Base-by-base conservation (phyloP, 208 protist genomes). In the Trypanosoma brucei region DNA sequence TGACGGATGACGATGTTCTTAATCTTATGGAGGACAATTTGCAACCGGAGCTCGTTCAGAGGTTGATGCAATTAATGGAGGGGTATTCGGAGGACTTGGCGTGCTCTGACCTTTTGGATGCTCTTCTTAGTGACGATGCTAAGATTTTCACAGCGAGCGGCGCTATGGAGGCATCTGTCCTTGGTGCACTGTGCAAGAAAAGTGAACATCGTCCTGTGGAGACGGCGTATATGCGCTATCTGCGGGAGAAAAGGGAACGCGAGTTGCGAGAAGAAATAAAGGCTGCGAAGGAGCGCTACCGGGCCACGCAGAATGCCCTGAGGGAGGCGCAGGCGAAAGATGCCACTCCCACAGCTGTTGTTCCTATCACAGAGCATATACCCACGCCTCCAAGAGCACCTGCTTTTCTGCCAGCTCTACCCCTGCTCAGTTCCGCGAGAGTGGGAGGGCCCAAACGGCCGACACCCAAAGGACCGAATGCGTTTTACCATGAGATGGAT, bases 171-270 rank as follows among this genome's bases (percentile, higher is more conserved):
- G 58, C 4, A 30, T 45, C 50, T 42, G 53, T 94, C 35, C 72
- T 94, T 11, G 81, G 73, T 13, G 77, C 83, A 58, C 56, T 89
- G 9, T 72, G 83, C 36, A 54, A 38, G 2, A 70, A 71, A 51
- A 55, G 13, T 6, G 2, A 1, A 34, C 59, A 42, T 5, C 33
- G 53, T 33, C 51, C 51, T n/a, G 46, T 49, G n/a, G 66, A 72
- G 33, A 72, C 66, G 3, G 62, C 60, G 34, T 88, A 82, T 64
- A 75, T 77, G 34, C 64, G 90, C 1, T 78, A 85, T 33, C 74
- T 77, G 14, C 78, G 87, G 35, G 76, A 85, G 30, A 31, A 75
- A 60, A 82, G 76, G 13, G 76, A 75, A 62, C 74, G 85, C 14
- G 81, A 83, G 78, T 2, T 55, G 37, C 66, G 39, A 1, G 59